These are phyloP conservation scores for Wallacemonas sp. DNA, from an alignment of 208 protist species.

Conservation along the genomic window DNA sequence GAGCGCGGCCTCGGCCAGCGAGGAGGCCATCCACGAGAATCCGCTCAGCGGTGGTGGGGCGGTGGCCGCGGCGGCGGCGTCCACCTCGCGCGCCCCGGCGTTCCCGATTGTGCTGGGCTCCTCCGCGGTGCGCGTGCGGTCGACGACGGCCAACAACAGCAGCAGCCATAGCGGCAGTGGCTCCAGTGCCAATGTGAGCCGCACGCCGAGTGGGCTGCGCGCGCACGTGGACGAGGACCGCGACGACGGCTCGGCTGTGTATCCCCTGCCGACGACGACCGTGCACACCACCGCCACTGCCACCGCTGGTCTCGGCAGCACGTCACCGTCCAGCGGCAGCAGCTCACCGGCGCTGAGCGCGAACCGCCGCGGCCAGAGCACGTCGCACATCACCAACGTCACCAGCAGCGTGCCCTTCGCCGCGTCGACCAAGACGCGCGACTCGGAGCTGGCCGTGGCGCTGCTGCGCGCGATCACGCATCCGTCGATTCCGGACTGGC, in stretches of 20 bases:
- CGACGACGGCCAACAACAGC: too few relatives aligned
- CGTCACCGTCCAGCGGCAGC: not conserved
- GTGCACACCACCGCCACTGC: too few relatives aligned
- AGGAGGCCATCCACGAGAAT: not conserved
- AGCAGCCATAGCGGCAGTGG: not conserved
- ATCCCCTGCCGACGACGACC: too few relatives aligned
- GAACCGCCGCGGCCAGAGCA: not conserved
- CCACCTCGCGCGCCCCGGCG: not conserved
- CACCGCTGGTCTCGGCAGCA: not conserved
- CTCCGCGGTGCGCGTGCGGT: not conserved
- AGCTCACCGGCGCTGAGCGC: not conserved
- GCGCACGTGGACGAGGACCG: not conserved
- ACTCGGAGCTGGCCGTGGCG: conserved; percentile 16
- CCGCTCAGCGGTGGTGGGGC: conserved; percentile 7
- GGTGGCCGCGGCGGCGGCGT: not conserved
- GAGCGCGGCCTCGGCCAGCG: not conserved
- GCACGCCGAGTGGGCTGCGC: not conserved
- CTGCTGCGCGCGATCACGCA: conserved; percentile 38
- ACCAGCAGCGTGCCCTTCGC: not conserved
- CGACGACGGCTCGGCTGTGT: not conserved
- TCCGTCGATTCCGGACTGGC: conserved; percentile 44
- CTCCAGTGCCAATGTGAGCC: not conserved
- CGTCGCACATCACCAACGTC: conserved; percentile 6
- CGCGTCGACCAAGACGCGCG: conserved; percentile 11
- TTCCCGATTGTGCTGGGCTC: conserved; percentile 9